Evolutionary conservation across 148 eudicot species (phyloP).

Genomic region (Spergularia bocconei): DNA sequence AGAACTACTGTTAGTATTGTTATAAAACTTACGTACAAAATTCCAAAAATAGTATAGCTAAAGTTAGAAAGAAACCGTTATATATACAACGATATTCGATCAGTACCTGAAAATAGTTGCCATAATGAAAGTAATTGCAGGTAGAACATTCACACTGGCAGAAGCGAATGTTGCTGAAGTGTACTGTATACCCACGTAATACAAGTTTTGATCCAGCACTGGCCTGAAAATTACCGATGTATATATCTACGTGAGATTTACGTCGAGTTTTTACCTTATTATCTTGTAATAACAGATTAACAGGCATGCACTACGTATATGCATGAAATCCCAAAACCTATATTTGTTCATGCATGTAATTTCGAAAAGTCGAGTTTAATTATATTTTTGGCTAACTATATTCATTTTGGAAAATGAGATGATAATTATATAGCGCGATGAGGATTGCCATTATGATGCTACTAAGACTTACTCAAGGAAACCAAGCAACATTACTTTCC

Average conservation of each 20-base stretch:
- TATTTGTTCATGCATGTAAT: too few species aligned
- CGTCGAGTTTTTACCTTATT: not conserved
- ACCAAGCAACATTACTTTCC: constrained; percentile 47
- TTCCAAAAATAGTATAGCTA: too few species aligned
- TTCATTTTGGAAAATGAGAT: not conserved
- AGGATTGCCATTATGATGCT: too few species aligned
- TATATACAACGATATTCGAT: too few species aligned
- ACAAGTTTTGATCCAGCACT: constrained; percentile 55
- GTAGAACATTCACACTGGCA: constrained; percentile 51
- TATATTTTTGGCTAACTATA: too few species aligned
- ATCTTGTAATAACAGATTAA: too few species aligned
- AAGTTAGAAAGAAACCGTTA: too few species aligned
- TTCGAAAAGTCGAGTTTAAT: too few species aligned
- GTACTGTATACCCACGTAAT: constrained; percentile 43
- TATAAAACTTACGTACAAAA: too few species aligned
- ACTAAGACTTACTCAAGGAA: constrained; percentile 49
- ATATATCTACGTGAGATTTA: not conserved
- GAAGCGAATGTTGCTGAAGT: constrained; percentile 56
- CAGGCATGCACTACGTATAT: too few species aligned
- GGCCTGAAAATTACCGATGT: constrained; percentile 36
- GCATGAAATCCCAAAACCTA: too few species aligned
- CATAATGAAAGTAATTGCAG: constrained; percentile 54
- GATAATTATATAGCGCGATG: not conserved
- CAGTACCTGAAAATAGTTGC: constrained; percentile 65
- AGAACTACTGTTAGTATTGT: too few species aligned